Percentiles rank a stretch among this genome's conserved stretches.
Conservation (phyloP, 805 yeast genomes). For the Ogataea philodendri region DNA sequence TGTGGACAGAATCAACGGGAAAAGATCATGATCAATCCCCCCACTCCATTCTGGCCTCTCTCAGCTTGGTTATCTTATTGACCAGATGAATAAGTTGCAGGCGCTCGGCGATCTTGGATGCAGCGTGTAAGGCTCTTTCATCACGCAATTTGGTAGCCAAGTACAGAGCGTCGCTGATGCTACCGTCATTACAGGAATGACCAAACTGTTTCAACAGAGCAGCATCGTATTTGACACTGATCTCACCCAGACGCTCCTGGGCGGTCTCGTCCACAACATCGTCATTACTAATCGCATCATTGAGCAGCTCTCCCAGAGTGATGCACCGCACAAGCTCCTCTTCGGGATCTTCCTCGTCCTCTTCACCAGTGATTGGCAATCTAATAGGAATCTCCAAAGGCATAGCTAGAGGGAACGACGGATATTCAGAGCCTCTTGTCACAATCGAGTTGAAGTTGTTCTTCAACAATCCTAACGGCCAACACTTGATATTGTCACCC, state of each 20-base stretch:
- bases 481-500: slow-evolving; percentile 63
- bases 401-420: slow-evolving; percentile 80
- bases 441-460: slow-evolving; percentile 73
- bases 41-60: slow-evolving; percentile 48
- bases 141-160: slow-evolving; percentile 67
- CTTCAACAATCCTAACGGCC: slow-evolving; percentile 83
- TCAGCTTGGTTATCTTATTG: slow-evolving; percentile 49
- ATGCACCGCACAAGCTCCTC: slow-evolving; percentile 62
- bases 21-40: slow-evolving; percentile 10
- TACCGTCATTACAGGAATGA: slow-evolving; percentile 64
- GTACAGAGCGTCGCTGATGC: slow-evolving; percentile 63
- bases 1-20: slow-evolving; percentile 40
- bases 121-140: slow-evolving; percentile 80
- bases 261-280: slow-evolving; percentile 37
- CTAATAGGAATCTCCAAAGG: slow-evolving; percentile 74
- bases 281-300: slow-evolving; percentile 49
- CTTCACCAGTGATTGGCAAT: slow-evolving; percentile 52
- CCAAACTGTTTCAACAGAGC: slow-evolving; percentile 76
- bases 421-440: slow-evolving; percentile 69
- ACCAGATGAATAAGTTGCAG: slow-evolving; percentile 53
- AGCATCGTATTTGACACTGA: slow-evolving; percentile 66
- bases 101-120: slow-evolving; percentile 79
- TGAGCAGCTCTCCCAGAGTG: slow-evolving; percentile 58
- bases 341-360: slow-evolving; percentile 51
- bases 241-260: slow-evolving; percentile 48